phyloP scores from a whole-genome alignment of 768 basidiomycete genomes.

The Auricularia cornea region DNA sequence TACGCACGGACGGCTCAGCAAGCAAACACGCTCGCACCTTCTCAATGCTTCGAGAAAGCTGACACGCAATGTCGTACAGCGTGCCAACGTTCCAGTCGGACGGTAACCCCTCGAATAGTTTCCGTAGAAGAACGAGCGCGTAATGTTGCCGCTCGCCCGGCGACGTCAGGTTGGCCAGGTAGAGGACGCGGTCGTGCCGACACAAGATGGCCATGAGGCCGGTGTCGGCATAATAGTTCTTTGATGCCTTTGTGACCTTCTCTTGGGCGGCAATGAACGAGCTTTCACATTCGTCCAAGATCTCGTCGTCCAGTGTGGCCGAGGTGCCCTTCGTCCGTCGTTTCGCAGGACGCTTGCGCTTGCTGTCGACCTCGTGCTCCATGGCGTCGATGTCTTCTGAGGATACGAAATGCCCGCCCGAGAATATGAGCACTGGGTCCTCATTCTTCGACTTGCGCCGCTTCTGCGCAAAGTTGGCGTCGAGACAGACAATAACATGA shows the following conservation, averaged over 20 bases:
- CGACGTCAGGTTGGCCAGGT: conserved; percentile 33
- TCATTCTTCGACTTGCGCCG: neutral
- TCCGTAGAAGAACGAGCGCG: conserved; percentile 25
- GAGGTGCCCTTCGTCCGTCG: neutral
- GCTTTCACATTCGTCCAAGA: conserved; percentile 29
- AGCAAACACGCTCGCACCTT: no score
- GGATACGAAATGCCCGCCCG: neutral
- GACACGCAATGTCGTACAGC: conserved; percentile 14
- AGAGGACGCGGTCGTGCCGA: conserved; percentile 16
- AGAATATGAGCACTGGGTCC: neutral
- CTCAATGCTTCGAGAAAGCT: neutral
- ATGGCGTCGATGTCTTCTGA: neutral
- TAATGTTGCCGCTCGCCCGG: conserved; percentile 33
- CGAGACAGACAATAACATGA: conserved; percentile 3
- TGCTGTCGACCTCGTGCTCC: neutral
- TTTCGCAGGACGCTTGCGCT: neutral
- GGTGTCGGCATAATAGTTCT: conserved; percentile 6
- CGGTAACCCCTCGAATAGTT: conserved; percentile 24
- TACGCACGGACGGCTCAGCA: no score
- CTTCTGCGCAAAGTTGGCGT: conserved; percentile 3
- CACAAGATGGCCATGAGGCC: conserved; percentile 14
- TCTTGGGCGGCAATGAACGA: conserved; percentile 7
- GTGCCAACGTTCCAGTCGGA: conserved; percentile 15
- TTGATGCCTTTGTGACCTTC: conserved; percentile 14
- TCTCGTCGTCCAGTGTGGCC: neutral